These are phyloP conservation scores for Mesembryanthemum crystallinum DNA, from an alignment of 148 eudicot species.

Conservation along the genomic window DNA sequence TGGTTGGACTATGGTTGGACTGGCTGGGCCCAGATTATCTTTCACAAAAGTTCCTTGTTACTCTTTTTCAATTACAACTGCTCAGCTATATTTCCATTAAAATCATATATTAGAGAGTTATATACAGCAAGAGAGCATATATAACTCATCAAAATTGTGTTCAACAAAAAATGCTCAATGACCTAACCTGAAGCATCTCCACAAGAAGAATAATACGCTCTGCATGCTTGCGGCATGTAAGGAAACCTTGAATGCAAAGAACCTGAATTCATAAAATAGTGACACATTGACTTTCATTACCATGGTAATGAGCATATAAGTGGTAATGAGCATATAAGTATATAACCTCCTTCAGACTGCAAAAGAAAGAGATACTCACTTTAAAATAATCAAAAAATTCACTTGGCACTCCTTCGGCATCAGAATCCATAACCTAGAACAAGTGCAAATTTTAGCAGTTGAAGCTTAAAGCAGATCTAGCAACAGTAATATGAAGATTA, in stretches of 20 bases:
- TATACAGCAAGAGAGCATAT: background rate
- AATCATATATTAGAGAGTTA: background rate
- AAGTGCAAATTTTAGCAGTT: slow-evolving; percentile 22
- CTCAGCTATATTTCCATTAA: background rate
- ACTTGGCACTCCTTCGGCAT: slow-evolving; percentile 98
- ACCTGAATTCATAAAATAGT: slow-evolving; percentile 51
- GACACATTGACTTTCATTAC: background rate
- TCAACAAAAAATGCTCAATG: background rate
- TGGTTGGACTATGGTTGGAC: background rate
- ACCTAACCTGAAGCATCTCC: slow-evolving; percentile 94
- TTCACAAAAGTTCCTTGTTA: background rate
- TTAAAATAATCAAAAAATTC: slow-evolving; percentile 97
- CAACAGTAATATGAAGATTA: background rate
- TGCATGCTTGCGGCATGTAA: slow-evolving; percentile 97
- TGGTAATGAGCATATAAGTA: background rate
- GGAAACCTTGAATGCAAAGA: slow-evolving; percentile 97
- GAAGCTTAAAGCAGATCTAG: background rate
- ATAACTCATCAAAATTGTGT: background rate
- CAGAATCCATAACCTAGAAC: slow-evolving; percentile 98
- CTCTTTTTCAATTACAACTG: background rate
- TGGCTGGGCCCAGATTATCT: slow-evolving; percentile 1
- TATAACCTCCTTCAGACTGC: slow-evolving; percentile 8
- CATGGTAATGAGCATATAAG: background rate
- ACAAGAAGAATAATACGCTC: slow-evolving; percentile 98
- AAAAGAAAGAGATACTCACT: slow-evolving; percentile 37